Evolutionary conservation across 768 basidiomycete genomes (phyloP).

Genomic region (Tricholoma terreum): DNA sequence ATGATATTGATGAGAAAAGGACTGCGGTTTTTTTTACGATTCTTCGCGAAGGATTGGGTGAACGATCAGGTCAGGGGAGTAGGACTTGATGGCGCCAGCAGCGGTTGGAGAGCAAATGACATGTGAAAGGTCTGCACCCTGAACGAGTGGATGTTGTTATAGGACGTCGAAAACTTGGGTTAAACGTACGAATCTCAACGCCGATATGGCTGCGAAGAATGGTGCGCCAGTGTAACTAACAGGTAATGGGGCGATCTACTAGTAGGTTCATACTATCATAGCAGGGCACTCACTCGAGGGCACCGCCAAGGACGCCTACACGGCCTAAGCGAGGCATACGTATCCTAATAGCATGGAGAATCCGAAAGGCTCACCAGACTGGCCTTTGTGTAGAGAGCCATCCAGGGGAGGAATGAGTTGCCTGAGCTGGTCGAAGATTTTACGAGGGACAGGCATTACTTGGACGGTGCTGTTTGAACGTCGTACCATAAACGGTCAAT

Average conservation of each 20-base stretch:
- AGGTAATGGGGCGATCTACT: background rate
- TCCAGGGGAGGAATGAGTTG: conserved; percentile 89
- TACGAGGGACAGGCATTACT: conserved; percentile 61
- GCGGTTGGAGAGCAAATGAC: conserved; percentile 95
- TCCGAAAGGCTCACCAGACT: conserved; percentile 60
- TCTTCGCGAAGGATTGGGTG: conserved; percentile 84
- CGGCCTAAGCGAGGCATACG: conserved; percentile 50
- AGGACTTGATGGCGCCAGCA: conserved; percentile 91
- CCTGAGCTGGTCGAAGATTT: conserved; percentile 68
- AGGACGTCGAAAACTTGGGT: background rate
- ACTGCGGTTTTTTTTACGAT: conserved; percentile 43
- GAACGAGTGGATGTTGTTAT: background rate
- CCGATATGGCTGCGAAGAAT: conserved; percentile 91
- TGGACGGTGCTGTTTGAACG: too few species aligned
- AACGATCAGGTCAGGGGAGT: conserved; percentile 95
- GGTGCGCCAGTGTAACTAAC: conserved; percentile 94
- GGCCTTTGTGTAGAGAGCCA: conserved; percentile 89
- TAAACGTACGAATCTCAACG: conserved; percentile 70
- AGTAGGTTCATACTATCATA: background rate
- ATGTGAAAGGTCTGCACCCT: conserved; percentile 95
- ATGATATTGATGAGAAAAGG: background rate
- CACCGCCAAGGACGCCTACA: conserved; percentile 92
- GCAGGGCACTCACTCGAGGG: conserved; percentile 69
- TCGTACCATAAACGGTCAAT: too few species aligned
- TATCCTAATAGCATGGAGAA: background rate